phyloP scores from a whole-genome alignment of 192 early-diverging fungal genomes.

The Powellomyces hirtus region DNA sequence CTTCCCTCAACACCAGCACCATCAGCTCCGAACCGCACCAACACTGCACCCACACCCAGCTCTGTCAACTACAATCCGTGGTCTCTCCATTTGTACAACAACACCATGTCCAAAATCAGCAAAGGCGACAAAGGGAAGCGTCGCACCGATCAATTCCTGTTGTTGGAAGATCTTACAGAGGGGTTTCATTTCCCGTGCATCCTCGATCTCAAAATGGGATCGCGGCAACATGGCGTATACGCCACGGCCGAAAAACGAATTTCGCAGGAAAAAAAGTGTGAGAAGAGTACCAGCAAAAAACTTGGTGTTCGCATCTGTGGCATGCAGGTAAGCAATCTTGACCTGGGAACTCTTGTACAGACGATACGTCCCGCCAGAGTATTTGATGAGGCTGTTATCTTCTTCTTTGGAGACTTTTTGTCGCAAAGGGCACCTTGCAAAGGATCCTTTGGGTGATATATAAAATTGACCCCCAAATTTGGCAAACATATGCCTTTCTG shows the following conservation, averaged over 20 bases:
- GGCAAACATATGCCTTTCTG: too few relatives aligned
- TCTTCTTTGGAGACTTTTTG: too few relatives aligned
- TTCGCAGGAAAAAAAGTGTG: slow-evolving; percentile 91
- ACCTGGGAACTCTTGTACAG: too few relatives aligned
- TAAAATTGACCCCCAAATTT: too few relatives aligned
- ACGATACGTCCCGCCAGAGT: not conserved
- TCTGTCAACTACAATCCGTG: slow-evolving; percentile 44
- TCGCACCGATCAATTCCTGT: slow-evolving; percentile 74
- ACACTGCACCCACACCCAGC: not conserved
- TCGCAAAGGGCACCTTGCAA: too few relatives aligned
- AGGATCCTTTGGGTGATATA: too few relatives aligned
- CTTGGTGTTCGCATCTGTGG: slow-evolving; percentile 96
- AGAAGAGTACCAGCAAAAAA: slow-evolving; percentile 83
- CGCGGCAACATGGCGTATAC: slow-evolving; percentile 91
- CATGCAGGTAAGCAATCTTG: slow-evolving; percentile 78
- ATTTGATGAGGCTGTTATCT: too few relatives aligned
- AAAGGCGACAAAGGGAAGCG: not conserved
- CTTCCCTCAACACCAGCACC: not conserved
- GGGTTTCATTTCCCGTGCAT: slow-evolving; percentile 89
- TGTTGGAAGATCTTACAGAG: slow-evolving; percentile 91
- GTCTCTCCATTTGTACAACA: slow-evolving; percentile 49
- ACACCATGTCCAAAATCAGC: slow-evolving; percentile 30
- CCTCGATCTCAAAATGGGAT: slow-evolving; percentile 98
- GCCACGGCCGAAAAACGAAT: slow-evolving; percentile 76
- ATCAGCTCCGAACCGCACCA: not conserved